phyloP scores from a whole-genome alignment of 2,329 filamentous ascomycete genomes.

The Hymenoscyphus scutula region DNA sequence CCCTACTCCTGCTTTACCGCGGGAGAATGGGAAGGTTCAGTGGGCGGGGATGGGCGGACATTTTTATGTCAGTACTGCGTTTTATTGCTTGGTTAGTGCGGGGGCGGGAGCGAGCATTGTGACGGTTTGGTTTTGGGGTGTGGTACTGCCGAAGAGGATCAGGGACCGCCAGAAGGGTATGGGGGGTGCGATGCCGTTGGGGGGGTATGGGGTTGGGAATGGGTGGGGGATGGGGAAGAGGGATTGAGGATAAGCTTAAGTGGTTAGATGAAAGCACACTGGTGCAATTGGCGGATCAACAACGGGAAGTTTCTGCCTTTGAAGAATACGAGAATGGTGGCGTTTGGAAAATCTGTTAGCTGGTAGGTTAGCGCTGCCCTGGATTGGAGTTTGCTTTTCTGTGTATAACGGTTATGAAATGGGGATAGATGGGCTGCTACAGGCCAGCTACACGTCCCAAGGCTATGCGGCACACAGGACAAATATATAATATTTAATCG shows the following conservation, averaged over 20 bases:
- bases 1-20: slow-evolving; percentile 67
- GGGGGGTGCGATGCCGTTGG: slow-evolving; percentile 33
- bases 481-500: not conserved
- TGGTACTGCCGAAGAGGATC: slow-evolving; percentile 51
- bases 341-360: not conserved
- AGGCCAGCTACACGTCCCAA: not conserved
- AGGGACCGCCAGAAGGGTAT: slow-evolving; percentile 27
- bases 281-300: not conserved
- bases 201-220: slow-evolving; percentile 31
- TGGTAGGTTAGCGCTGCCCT: not conserved
- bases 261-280: not conserved
- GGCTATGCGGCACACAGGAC: not conserved
- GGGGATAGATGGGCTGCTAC: not conserved
- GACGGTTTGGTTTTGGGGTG: slow-evolving; percentile 59
- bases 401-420: not conserved
- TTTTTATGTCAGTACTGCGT: slow-evolving; percentile 61
- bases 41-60: slow-evolving; percentile 65
- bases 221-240: slow-evolving; percentile 28
- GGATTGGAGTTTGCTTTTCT: not conserved
- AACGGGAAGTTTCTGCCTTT: not conserved
- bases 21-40: slow-evolving; percentile 62
- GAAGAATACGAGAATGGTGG: too few relatives aligned
- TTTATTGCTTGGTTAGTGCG: slow-evolving; percentile 60
- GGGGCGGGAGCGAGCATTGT: slow-evolving; percentile 50
- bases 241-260: slow-evolving; percentile 9